Conservation (phyloP, 768 basidiomycete genomes). For the Cubamyces lactineus region DNA sequence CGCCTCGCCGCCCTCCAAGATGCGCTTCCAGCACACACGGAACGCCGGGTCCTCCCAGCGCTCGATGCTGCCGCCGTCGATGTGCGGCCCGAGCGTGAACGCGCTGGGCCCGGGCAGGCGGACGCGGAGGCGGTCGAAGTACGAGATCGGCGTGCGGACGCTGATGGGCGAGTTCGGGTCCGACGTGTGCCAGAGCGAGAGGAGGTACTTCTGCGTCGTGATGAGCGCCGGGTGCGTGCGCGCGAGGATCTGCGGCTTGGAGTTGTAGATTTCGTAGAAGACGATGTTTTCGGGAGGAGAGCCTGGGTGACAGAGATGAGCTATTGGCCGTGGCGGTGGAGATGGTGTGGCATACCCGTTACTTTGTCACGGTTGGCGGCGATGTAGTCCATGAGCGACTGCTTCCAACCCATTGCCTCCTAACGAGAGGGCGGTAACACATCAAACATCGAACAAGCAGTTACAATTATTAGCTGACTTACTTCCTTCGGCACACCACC, state of each 20-base stretch:
- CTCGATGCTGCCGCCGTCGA: constrained; percentile 73
- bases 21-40: constrained; percentile 57
- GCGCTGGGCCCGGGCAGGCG: constrained; percentile 69
- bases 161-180: constrained; percentile 46
- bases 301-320: constrained; percentile 42
- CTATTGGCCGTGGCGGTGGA: too few species aligned
- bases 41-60: constrained; percentile 69
- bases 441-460: not conserved
- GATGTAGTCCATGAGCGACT: constrained; percentile 56
- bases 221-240: constrained; percentile 67
- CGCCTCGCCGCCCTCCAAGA: constrained; percentile 47
- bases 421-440: constrained; percentile 28
- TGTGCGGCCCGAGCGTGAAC: constrained; percentile 68
- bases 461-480: constrained; percentile 8
- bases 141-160: constrained; percentile 65
- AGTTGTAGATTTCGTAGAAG: constrained; percentile 77
- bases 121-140: constrained; percentile 77
- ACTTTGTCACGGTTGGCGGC: constrained; percentile 48
- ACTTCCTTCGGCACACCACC: constrained; percentile 60
- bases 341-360: constrained; percentile 42
- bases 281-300: constrained; percentile 70
- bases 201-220: constrained; percentile 57
- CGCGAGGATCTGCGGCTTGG: constrained; percentile 61
- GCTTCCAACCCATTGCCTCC: constrained; percentile 66
- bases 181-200: constrained; percentile 62